phyloP scores from a whole-genome alignment of 768 basidiomycete species.

The Auriculariales sp. region DNA sequence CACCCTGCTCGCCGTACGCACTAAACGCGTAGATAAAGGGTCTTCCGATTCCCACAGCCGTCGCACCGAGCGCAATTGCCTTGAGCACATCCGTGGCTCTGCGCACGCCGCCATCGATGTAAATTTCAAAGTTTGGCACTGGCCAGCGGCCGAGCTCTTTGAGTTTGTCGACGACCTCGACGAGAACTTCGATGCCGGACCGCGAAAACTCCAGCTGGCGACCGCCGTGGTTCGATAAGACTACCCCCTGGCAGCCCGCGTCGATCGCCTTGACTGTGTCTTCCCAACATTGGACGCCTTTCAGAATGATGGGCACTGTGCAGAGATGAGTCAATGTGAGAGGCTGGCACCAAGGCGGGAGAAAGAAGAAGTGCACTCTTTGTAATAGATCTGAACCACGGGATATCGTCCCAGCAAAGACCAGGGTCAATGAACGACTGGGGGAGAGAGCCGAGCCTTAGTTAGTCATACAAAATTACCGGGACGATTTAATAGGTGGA shows the following conservation, averaged over 20 bases:
- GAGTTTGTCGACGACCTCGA: conserved; percentile 66
- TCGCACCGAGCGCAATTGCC: conserved; percentile 79
- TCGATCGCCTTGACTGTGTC: conserved; percentile 71
- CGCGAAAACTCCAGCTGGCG: conserved; percentile 68
- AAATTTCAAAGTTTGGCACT: conserved; percentile 77
- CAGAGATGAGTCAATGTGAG: conserved; percentile 5
- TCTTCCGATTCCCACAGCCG: conserved; percentile 68
- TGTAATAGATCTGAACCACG: conserved; percentile 64
- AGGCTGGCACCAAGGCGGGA: conserved; percentile 2
- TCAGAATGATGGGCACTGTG: conserved; percentile 80
- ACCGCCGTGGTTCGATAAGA: conserved; percentile 80
- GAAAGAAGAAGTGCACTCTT: conserved; percentile 25
- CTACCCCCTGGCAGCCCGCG: conserved; percentile 53
- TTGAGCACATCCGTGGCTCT: conserved; percentile 84
- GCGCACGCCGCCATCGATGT: conserved; percentile 89
- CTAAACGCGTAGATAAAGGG: conserved; percentile 20
- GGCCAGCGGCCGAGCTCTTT: conserved; percentile 41
- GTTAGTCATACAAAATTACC: no score
- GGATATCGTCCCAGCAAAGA: conserved; percentile 71
- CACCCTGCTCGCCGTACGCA: conserved; percentile 23
- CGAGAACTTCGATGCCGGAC: conserved; percentile 81
- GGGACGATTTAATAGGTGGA: no score
- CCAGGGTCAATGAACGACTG: conserved; percentile 93
- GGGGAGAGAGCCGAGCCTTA: background rate
- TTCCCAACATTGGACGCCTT: conserved; percentile 83